These are phyloP conservation scores for Scheffersomyces ergatensis DNA, from an alignment of 805 yeast genomes.

Conservation along the genomic window DNA sequence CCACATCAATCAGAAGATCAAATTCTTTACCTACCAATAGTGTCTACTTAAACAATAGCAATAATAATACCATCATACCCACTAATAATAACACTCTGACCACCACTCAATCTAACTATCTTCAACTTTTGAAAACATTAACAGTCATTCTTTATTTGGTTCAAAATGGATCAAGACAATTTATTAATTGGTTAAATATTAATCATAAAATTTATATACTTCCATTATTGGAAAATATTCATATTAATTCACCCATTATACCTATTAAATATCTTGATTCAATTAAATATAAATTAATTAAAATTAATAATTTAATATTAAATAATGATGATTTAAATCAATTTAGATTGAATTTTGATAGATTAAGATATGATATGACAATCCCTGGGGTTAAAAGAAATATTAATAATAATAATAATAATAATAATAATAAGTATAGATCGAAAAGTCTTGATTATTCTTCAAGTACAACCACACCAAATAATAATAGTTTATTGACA, in stretches of 20 bases:
- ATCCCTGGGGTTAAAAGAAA: constrained; percentile 31
- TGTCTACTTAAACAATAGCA: too few species aligned
- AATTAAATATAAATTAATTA: constrained; percentile 36
- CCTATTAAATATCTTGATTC: constrained; percentile 20
- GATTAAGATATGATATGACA: constrained; percentile 40
- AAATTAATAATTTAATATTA: constrained; percentile 26
- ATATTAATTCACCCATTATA: neutral
- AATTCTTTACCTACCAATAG: neutral
- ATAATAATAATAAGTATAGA: neutral
- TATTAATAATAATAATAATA: neutral
- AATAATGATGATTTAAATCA: constrained; percentile 29
- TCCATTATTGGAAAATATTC: constrained; percentile 14
- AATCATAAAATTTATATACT: constrained; percentile 10
- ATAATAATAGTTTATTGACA: neutral
- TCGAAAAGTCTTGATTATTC: neutral
- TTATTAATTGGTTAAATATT: constrained; percentile 42
- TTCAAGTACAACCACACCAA: neutral
- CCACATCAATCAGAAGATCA: neutral
- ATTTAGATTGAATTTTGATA: constrained; percentile 42
- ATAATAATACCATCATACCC: neutral
- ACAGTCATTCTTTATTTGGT: constrained; percentile 51
- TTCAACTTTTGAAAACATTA: constrained; percentile 40
- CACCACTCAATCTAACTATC: constrained; percentile 2
- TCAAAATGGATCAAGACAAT: constrained; percentile 53
- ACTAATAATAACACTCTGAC: neutral